Evolutionary conservation across 2,329 filamentous ascomycete species (phyloP).

Genomic region (Beauveria sp.): DNA sequence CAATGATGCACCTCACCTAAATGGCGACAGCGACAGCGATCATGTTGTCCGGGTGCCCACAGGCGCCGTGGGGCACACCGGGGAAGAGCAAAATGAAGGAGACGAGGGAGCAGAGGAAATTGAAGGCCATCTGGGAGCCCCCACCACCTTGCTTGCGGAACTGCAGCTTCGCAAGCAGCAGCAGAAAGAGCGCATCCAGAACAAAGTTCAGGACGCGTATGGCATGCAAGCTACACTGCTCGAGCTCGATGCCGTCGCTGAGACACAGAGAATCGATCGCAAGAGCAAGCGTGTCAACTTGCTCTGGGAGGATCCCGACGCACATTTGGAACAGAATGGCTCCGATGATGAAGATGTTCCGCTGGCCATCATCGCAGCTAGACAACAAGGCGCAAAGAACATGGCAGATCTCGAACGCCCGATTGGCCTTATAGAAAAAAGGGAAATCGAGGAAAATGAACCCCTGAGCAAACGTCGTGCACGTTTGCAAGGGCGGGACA

Average conservation of each 20-base stretch:
- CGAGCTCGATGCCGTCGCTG: slow-evolving; percentile 82
- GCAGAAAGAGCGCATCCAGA: slow-evolving; percentile 64
- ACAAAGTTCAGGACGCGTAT: slow-evolving; percentile 48
- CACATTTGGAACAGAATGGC: slow-evolving; percentile 34
- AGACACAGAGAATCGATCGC: slow-evolving; percentile 70
- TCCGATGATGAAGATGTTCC: slow-evolving; percentile 79
- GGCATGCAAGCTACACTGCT: slow-evolving; percentile 89
- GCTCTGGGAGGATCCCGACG: slow-evolving; percentile 74
- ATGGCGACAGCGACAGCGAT: slow-evolving; percentile 11
- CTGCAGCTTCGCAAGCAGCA: slow-evolving; percentile 86
- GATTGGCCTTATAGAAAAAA: slow-evolving; percentile 68
- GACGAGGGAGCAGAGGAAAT: slow-evolving; percentile 39
- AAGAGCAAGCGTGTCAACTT: slow-evolving; percentile 71
- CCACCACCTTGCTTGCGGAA: slow-evolving; percentile 87
- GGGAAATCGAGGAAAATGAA: slow-evolving; percentile 87
- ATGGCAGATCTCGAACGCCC: slow-evolving; percentile 54
- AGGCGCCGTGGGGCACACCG: slow-evolving; percentile 12
- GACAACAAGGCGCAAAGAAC: slow-evolving; percentile 44
- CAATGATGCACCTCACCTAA: slow-evolving; percentile 7
- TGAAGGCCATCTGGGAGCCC: slow-evolving; percentile 57
- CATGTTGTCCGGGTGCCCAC: slow-evolving; percentile 13
- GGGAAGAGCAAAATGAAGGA: slow-evolving; percentile 23
- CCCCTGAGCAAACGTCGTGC: slow-evolving; percentile 72
- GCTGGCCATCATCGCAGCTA: slow-evolving; percentile 67
- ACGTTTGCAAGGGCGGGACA: slow-evolving; percentile 59